phyloP scores from a whole-genome alignment of 495 filamentous ascomycete genomes.

The Trichoderma gamsii region DNA sequence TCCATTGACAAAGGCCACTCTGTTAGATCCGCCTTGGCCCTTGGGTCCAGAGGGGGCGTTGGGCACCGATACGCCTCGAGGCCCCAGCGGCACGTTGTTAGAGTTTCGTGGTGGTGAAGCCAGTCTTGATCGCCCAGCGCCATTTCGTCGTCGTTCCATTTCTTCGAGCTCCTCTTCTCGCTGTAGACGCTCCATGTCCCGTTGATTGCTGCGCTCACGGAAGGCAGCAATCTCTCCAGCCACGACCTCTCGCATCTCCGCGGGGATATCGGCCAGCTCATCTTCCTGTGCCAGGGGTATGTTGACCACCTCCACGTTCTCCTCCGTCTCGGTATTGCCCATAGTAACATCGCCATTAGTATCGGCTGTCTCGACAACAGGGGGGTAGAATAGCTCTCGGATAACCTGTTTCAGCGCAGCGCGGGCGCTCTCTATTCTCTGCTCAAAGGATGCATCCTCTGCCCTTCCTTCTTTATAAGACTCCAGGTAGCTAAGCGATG shows the following conservation, averaged over 20 bases:
- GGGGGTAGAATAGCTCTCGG: slow-evolving; percentile 65
- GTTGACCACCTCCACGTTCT: slow-evolving; percentile 77
- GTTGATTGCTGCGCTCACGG: slow-evolving; percentile 76
- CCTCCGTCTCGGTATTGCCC: slow-evolving; percentile 54
- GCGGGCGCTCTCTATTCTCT: slow-evolving; percentile 63
- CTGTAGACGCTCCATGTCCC: slow-evolving; percentile 81
- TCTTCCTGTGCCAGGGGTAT: slow-evolving; percentile 88
- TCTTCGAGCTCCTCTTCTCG: slow-evolving; percentile 90
- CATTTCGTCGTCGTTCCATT: slow-evolving; percentile 70
- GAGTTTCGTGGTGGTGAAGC: slow-evolving; percentile 68
- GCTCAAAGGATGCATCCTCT: slow-evolving; percentile 62
- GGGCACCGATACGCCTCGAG: slow-evolving; percentile 54
- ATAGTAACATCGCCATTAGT: slow-evolving; percentile 64
- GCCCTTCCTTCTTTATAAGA: slow-evolving; percentile 61
- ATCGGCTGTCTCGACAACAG: slow-evolving; percentile 44
- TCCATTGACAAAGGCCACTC: slow-evolving; percentile 81
- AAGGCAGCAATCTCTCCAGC: slow-evolving; percentile 92
- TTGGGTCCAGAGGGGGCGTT: slow-evolving; percentile 79
- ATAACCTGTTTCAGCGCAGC: slow-evolving; percentile 57
- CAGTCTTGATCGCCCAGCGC: slow-evolving; percentile 55
- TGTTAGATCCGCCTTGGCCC: slow-evolving; percentile 58
- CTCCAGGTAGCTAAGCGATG: slow-evolving; percentile 72
- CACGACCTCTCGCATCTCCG: slow-evolving; percentile 94
- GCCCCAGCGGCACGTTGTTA: slow-evolving; percentile 82
- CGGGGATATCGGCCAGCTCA: slow-evolving; percentile 90